A percentile compares a stretch with the other conserved stretches of the same genome.
These are phyloP conservation scores for Aspergillus diversus DNA, from an alignment of 495 filamentous ascomycete genomes.

Conservation along the genomic window DNA sequence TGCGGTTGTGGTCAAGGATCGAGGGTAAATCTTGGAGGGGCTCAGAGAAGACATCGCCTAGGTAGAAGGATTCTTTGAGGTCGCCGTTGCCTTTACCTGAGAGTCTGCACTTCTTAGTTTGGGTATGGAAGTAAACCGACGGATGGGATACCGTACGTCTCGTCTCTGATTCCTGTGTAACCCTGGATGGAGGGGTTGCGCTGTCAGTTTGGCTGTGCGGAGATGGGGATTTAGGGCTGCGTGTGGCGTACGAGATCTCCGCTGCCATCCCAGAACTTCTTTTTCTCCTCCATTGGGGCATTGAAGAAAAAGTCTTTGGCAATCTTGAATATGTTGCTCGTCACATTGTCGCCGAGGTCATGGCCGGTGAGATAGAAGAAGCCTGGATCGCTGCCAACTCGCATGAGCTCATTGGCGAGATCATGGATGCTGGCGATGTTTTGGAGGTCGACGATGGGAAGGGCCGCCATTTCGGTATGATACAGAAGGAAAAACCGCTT, in stretches of 20 bases:
- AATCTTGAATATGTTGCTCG: neutral
- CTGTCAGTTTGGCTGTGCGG: neutral
- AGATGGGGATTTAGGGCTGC: neutral
- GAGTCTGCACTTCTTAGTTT: neutral
- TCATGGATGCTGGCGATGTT: neutral
- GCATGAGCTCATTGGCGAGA: neutral
- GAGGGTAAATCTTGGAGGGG: neutral
- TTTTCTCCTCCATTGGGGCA: neutral
- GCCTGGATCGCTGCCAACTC: neutral
- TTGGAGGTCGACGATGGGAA: constrained; percentile 2
- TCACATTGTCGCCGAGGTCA: neutral
- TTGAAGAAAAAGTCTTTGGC: neutral
- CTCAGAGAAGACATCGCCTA: neutral
- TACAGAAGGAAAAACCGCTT: neutral
- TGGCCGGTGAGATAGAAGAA: constrained; percentile 5
- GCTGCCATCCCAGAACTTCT: constrained; percentile 1
- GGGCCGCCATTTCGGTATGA: neutral
- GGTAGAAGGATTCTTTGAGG: neutral
- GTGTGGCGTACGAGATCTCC: neutral
- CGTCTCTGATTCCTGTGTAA: neutral
- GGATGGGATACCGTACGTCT: neutral
- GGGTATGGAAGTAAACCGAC: neutral
- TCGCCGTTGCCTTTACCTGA: neutral
- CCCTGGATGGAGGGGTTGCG: neutral
- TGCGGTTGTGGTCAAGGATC: neutral